A percentile compares a stretch with the other conserved stretches of the same genome.
These are phyloP conservation scores for Phytophthora parvispora DNA, from an alignment of 352 stramenopile species.

Conservation along the genomic window DNA sequence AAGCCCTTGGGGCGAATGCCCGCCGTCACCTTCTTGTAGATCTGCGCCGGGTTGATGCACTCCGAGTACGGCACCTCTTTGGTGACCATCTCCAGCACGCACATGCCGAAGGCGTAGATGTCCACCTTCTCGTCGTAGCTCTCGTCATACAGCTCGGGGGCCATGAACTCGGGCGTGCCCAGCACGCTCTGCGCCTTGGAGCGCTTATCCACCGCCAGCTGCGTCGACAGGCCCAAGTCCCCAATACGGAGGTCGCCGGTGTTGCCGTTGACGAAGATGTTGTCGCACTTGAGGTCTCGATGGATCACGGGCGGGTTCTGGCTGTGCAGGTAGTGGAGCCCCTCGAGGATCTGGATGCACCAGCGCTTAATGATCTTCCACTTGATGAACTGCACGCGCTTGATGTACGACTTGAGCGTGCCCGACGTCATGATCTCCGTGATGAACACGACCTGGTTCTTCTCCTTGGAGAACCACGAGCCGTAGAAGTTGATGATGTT, in stretches of 20 bases:
- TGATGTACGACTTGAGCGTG: slow-evolving; percentile 97
- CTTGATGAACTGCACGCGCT: slow-evolving; percentile 98
- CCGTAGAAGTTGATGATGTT: slow-evolving; percentile 99
- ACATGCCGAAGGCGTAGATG: slow-evolving; percentile 99
- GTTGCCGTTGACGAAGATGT: slow-evolving; percentile 99
- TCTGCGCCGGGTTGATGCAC: slow-evolving; percentile 93
- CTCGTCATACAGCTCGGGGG: slow-evolving; percentile 99
- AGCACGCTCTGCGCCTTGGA: slow-evolving; percentile 94
- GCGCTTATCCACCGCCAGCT: slow-evolving; percentile 82
- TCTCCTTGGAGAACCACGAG: slow-evolving; percentile 98
- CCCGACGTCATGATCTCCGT: slow-evolving; percentile 99
- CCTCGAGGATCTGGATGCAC: slow-evolving; percentile 98
- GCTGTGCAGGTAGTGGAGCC: slow-evolving; percentile 94
- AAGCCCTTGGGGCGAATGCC: slow-evolving; percentile 81
- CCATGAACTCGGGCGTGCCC: slow-evolving; percentile 99
- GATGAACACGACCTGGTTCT: slow-evolving; percentile 99
- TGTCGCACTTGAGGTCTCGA: slow-evolving; percentile 96
- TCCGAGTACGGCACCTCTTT: slow-evolving; percentile 99
- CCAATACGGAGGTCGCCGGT: slow-evolving; percentile 98
- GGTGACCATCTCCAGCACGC: slow-evolving; percentile 99
- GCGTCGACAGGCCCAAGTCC: slow-evolving; percentile 95
- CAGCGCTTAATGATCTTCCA: slow-evolving; percentile 99
- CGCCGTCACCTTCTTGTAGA: slow-evolving; percentile 94
- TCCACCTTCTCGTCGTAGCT: slow-evolving; percentile 98
- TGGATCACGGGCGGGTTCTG: slow-evolving; percentile 94